Percentiles rank a stretch among this genome's conserved stretches.
Conservation (phyloP, 2,329 filamentous ascomycete species). For the Curvularia eragrostidis region DNA sequence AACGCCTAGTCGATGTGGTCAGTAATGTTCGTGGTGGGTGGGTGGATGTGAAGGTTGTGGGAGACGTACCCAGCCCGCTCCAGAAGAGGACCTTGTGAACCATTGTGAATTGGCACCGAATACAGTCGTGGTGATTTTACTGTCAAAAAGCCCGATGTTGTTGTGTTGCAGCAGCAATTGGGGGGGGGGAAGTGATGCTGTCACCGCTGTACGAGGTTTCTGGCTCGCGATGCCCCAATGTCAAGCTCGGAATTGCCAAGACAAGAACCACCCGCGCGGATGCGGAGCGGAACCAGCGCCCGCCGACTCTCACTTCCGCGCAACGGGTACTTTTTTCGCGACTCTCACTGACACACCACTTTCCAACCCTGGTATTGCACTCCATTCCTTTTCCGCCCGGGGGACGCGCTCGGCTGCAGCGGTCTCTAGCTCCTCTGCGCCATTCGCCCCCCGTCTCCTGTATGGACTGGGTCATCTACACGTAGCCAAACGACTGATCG, state of each 20-base stretch:
- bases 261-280: slow-evolving; percentile 19
- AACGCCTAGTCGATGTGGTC: slow-evolving; percentile 67
- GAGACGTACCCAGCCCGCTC: slow-evolving; percentile 83
- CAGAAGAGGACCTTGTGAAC: slow-evolving; percentile 75
- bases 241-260: slow-evolving; percentile 23
- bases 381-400: slow-evolving; percentile 6
- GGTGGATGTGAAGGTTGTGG: slow-evolving; percentile 19
- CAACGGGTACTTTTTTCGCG: slow-evolving; percentile 7
- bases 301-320: slow-evolving; percentile 15
- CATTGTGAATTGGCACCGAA: slow-evolving; percentile 46
- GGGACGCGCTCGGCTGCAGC: slow-evolving; percentile 4
- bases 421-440: slow-evolving; percentile 4
- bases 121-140: slow-evolving; percentile 4
- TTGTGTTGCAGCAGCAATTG: slow-evolving; percentile 24
- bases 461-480: slow-evolving; percentile 1
- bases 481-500: slow-evolving; percentile 7
- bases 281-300: slow-evolving; percentile 25
- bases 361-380: slow-evolving; percentile 6
- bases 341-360: slow-evolving; percentile 9
- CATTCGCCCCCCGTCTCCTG: slow-evolving; percentile 13
- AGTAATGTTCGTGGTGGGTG: slow-evolving; percentile 26
- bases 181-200: slow-evolving; percentile 25
- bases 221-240: slow-evolving; percentile 28
- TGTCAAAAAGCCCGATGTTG: slow-evolving; percentile 11
- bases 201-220: slow-evolving; percentile 27